Conservation (phyloP, 768 basidiomycete species). For the Podaxis sp. region DNA sequence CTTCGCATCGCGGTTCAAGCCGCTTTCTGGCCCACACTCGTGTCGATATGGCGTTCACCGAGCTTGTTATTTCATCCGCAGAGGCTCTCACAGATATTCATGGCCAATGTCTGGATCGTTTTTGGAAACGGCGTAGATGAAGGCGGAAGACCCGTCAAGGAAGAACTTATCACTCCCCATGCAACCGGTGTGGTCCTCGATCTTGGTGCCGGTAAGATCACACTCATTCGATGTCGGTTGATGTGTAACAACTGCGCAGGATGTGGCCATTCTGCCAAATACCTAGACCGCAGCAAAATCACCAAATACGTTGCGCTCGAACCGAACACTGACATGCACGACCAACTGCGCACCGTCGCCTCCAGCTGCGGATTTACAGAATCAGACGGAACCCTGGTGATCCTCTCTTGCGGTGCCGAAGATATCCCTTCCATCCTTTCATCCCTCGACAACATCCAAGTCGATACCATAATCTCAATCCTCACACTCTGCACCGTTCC, state of each 20-base stretch:
- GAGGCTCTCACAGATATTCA: slow-evolving; percentile 52
- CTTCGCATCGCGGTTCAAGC: slow-evolving; percentile 36
- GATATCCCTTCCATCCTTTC: slow-evolving; percentile 49
- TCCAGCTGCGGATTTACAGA: slow-evolving; percentile 52
- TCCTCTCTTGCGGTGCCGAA: slow-evolving; percentile 67
- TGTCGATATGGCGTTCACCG: slow-evolving; percentile 39
- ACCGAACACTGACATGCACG: slow-evolving; percentile 68
- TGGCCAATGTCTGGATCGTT: slow-evolving; percentile 54
- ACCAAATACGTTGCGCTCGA: slow-evolving; percentile 72
- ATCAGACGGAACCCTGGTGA: slow-evolving; percentile 48
- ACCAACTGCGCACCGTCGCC: slow-evolving; percentile 49
- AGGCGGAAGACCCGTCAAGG: slow-evolving; percentile 39
- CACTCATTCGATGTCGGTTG: background rate
- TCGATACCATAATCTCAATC: slow-evolving; percentile 66
- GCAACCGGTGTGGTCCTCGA: slow-evolving; percentile 67
- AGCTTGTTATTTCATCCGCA: slow-evolving; percentile 43
- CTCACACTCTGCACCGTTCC: slow-evolving; percentile 70
- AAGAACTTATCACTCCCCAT: slow-evolving; percentile 47
- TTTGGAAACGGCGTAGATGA: slow-evolving; percentile 52
- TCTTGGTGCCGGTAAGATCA: slow-evolving; percentile 57
- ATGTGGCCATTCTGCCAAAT: slow-evolving; percentile 60
- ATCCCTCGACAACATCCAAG: slow-evolving; percentile 26
- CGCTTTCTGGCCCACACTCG: slow-evolving; percentile 47
- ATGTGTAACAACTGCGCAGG: slow-evolving; percentile 34
- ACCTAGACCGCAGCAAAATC: slow-evolving; percentile 55